Conservation (phyloP, 371 early-diverging fungal species). For the Batkoa obscura region DNA sequence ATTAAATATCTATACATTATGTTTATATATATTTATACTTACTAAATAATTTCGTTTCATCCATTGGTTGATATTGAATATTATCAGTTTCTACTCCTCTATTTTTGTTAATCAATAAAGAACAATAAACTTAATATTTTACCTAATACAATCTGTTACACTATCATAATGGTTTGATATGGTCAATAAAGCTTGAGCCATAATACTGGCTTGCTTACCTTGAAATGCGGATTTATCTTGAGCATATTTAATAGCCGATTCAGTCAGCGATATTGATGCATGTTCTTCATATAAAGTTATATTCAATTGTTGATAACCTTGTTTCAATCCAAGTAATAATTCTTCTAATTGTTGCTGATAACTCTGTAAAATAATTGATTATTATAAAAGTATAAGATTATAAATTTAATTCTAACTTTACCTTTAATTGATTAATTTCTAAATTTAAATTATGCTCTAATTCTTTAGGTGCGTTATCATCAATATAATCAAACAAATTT, state of each 20-base stretch:
- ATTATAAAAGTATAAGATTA: too few relatives aligned
- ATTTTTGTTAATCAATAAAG: background rate
- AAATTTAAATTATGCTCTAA: too few relatives aligned
- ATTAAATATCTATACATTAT: conserved; percentile 5
- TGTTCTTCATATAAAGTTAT: background rate
- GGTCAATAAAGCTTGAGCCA: conserved; percentile 17
- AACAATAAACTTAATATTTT: conserved; percentile 4
- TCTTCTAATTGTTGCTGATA: too few relatives aligned
- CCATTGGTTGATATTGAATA: background rate
- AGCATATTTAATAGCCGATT: conserved; percentile 15
- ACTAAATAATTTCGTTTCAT: background rate
- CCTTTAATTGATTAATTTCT: too few relatives aligned
- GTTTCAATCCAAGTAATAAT: too few relatives aligned
- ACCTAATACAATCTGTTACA: conserved; percentile 15
- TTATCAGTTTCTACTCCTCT: background rate
- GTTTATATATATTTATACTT: background rate
- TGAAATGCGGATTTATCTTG: conserved; percentile 15
- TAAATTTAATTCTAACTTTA: too few relatives aligned
- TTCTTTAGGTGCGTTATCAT: too few relatives aligned
- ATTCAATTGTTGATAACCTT: background rate
- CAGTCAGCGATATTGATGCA: conserved; percentile 14
- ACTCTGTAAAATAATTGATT: too few relatives aligned
- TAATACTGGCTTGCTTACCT: conserved; percentile 13
- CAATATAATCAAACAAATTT: too few relatives aligned
- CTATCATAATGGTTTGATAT: conserved; percentile 19